Evolutionary conservation across 352 stramenopile species (phyloP), one percentile per base, ranked within the genome.

Genomic region (Globisporangium mamillatum): DNA sequence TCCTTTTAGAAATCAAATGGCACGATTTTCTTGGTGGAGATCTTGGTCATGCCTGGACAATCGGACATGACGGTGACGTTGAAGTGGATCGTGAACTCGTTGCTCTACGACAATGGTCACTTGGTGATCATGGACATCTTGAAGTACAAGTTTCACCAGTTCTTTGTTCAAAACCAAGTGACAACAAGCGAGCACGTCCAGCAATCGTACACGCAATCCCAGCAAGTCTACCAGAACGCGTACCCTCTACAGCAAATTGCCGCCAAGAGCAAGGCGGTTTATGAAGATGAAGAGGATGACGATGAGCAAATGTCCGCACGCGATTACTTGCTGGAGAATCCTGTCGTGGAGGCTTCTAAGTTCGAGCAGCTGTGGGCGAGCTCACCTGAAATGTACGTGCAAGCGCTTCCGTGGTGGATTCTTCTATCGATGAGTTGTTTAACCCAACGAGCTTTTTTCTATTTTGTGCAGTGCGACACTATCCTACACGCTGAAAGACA

Each of bases 21-120:
- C 54, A 94, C 87, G 12, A 67, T 92, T n/a, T 96, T 93, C 68
- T 70, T 96, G 68, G 79, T 91, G 3, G 86, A 95, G 58, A 80
- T 96, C 46, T 81, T 81, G 53, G 70, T 95, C 18, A 91, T 94
- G 76, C 86, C 88, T 2, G 86, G 85, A 7, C 75, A 91, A 24
- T 78, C 81, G 2, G 89, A 95, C 50, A 83, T 94, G 74, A 93
- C 84, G 1, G 83, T 92, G 56, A 94, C 89, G 20, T 76, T 95
- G 55, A 96, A 96, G 75, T 95, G 89, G 84, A 92, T 96, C 73
- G 87, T 94, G 54, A 92, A 93, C 64, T 93, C 86, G 48, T 59
- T 96, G 58, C 68, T 95, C 41, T 95, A 94, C 68, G 85, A 90
- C 70, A 94, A 95, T 67, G 86, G 84, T 7, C 89, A 96, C 67